Base-by-base conservation (phyloP, 768 basidiomycete species). In the Tulasnella sp. region DNA sequence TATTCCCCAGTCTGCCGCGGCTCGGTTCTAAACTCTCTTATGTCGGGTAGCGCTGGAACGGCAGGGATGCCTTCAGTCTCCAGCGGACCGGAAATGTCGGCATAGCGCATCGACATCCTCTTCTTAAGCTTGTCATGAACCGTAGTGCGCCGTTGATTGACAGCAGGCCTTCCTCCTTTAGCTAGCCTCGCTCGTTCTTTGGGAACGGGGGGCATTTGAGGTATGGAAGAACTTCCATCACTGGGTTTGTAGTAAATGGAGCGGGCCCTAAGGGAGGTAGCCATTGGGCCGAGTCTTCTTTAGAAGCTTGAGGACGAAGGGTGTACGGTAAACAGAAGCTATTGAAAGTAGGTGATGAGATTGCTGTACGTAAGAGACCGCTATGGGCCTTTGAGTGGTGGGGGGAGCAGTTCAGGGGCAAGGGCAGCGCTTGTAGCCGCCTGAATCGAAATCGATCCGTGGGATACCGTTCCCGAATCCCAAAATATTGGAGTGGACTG, bases 101-200 rank as follows among this genome's bases (percentile, higher is more conserved):
- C 94, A 88, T 93, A 98, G 83, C 96, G 91, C 89, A 92, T 93
- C 20, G 95, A 96, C 91, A 98, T 92, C 82, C 96, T 92, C 85
- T 95, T 95, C 89, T 95, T 95, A 85, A 98, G 95, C 86, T 93
- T 95, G 88, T 96, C 96, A 83, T 95, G 88, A 29, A 89, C 87
- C 15, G 86, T 84, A 40, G 87, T 86, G 81, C 87, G 87, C 70
- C 87, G 85, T 15, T 80, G 83, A 80, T 83, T 82, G 5, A 39
- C 46, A 13, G 13, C 57, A 61, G 57, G 20, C n/a, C 57, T 61
- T 29, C 57, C 57, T 29, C 18, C 57, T 26, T 61, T 61, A 9
- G 57, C 13, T 11, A 61, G 57, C 57, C 29, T 5, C 29, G 26
- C 57, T n/a, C 57, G 57, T 61, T 61, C 57, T 61, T 61, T 61